Base-by-base conservation (phyloP, 345 rosid species). In the Dimocarpus longan region DNA sequence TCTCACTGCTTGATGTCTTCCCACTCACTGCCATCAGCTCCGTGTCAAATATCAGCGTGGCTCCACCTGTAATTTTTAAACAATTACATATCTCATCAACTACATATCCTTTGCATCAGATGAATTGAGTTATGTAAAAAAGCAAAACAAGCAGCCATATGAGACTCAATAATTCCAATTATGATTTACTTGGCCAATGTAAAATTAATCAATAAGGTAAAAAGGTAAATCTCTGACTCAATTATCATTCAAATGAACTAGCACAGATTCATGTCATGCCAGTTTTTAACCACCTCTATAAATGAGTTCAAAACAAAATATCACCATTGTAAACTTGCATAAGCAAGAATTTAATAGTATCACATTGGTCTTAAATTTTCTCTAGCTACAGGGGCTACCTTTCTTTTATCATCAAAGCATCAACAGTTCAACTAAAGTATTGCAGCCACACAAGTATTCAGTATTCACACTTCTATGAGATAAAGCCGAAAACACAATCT, bases 1-100 rank as follows among this genome's bases (percentile, higher is more conserved):
- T 24, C 10, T 64, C 93, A 50, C 87, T 86, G 32, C 80, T 71
- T 10, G 90, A 80, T 39, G 93, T 22, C 82, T 89, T 87, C 40
- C 93, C 98, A 68, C 92, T 95, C 78, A 95, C 96, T 3, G 94
- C 87, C 46, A 95, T 94, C 74, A 95, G 93, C 92, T 93, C 96
- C 0, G 98, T 91, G 80, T 93, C 98, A 65, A 95, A 95, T 78
- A 95, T 81, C 19, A 95, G 85, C 19, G 99, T 93, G 5, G 98
- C 98, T 68, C 97, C 98, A 76, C 98, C 98, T 95, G 90, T 78
- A 76, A 68, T 59, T 79, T 63, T 63, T 80, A 74, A 37, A 79
- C 67, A 78, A 77, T 71, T 44, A 40, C 22, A 44, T 10, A 6
- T 50, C 63, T 16, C 9, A 5, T 66, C 76, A 65, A 19, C 43